A percentile compares a stretch with the other conserved stretches of the same genome.
Evolutionary conservation across 768 basidiomycete species (phyloP).

Genomic region (Suillus sp.): DNA sequence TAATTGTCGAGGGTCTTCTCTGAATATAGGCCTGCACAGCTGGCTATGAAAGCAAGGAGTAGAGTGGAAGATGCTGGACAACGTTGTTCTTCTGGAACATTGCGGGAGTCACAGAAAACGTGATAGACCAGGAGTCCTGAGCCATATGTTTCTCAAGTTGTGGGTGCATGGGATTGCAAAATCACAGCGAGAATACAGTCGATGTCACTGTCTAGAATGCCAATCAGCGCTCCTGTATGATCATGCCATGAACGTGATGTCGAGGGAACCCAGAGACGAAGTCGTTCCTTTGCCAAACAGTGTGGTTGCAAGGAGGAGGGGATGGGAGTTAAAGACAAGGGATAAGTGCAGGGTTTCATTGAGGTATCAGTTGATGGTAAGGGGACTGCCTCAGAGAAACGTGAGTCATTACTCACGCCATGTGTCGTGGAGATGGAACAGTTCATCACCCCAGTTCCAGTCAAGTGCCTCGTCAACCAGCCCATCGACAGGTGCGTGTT

Average conservation of each 20-base stretch:
- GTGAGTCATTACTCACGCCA: not conserved
- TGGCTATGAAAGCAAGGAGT: too few species aligned
- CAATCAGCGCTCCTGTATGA: conserved; percentile 38
- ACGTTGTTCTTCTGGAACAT: conserved; percentile 18
- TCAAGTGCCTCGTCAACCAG: conserved; percentile 17
- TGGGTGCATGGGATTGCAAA: conserved; percentile 26
- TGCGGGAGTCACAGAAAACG: conserved; percentile 42
- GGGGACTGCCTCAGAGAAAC: not conserved
- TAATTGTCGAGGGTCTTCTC: conserved; percentile 16
- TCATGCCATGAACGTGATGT: conserved; percentile 28
- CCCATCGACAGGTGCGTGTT: conserved; percentile 4
- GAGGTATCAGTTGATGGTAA: not conserved
- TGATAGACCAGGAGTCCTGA: conserved; percentile 42
- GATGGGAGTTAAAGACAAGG: conserved; percentile 16
- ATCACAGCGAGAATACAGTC: conserved; percentile 28
- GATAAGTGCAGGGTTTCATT: conserved; percentile 16
- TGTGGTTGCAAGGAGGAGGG: conserved; percentile 29
- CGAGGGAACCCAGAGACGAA: conserved; percentile 30
- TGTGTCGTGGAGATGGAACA: conserved; percentile 15
- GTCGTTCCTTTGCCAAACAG: conserved; percentile 28
- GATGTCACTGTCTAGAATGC: conserved; percentile 38
- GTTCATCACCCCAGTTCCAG: conserved; percentile 17
- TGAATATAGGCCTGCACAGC: conserved; percentile 13
- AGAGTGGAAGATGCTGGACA: conserved; percentile 12
- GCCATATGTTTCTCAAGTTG: conserved; percentile 39